These are phyloP conservation scores for Heliocybe sulcata DNA, from an alignment of 1,284 basidiomycete species.

Conservation along the genomic window DNA sequence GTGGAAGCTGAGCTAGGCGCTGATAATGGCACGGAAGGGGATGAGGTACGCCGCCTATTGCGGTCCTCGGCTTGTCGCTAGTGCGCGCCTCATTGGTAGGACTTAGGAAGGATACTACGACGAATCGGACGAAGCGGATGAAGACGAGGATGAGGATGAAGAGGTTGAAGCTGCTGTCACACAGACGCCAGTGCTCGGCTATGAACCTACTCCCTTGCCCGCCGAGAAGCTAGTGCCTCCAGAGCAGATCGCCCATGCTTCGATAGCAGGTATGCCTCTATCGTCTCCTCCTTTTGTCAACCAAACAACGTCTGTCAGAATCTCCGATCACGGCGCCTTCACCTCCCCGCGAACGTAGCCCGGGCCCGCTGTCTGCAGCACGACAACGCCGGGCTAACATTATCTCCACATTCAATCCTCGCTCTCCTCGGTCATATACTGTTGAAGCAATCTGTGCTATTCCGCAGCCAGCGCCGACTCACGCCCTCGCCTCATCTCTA, in stretches of 20 bases:
- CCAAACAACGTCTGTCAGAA: background rate
- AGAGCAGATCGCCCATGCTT: background rate
- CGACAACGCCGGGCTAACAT: constrained; percentile 33
- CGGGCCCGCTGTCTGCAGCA: constrained; percentile 45
- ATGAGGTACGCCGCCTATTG: constrained; percentile 16
- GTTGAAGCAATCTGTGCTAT: constrained; percentile 94
- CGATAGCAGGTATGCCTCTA: background rate
- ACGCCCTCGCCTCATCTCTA: constrained; percentile 78
- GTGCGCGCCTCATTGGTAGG: background rate
- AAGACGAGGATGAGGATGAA: constrained; percentile 45
- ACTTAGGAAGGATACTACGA: constrained; percentile 42
- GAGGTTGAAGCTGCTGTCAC: constrained; percentile 19
- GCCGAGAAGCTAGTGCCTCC: background rate
- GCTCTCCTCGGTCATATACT: constrained; percentile 49
- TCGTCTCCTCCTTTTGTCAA: background rate
- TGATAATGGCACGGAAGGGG: constrained; percentile 20
- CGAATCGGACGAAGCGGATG: constrained; percentile 52
- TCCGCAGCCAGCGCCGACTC: constrained; percentile 83
- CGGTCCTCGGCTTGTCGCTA: background rate
- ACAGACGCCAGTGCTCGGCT: background rate
- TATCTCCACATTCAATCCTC: constrained; percentile 15
- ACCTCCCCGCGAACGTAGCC: constrained; percentile 28
- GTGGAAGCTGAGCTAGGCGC: constrained; percentile 44
- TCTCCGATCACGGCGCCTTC: constrained; percentile 14
- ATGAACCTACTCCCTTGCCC: background rate